These are phyloP conservation scores for Pugionium dolabratum DNA, from an alignment of 345 rosid genomes.

Conservation along the genomic window DNA sequence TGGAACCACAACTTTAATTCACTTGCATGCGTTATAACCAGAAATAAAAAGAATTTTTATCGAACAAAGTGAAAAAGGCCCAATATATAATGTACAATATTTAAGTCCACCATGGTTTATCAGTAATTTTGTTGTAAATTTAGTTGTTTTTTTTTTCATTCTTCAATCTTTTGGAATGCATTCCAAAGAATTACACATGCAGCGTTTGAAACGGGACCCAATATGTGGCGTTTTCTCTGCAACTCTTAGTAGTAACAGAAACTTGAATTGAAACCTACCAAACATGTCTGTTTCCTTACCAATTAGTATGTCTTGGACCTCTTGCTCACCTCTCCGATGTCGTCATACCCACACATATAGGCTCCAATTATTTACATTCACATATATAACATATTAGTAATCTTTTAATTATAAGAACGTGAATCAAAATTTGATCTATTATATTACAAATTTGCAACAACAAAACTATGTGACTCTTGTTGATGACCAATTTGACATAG, in stretches of 20 bases:
- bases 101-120: too few relatives aligned
- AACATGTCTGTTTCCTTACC: conserved; percentile 21
- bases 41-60: too few relatives aligned
- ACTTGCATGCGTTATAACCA: too few relatives aligned
- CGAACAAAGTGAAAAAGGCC: too few relatives aligned
- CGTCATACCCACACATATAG: conserved; percentile 28
- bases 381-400: background rate
- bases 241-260: conserved; percentile 23
- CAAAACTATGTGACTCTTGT: too few relatives aligned
- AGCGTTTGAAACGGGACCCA: conserved; percentile 21
- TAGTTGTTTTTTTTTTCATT: too few relatives aligned
- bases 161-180: background rate
- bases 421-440: background rate
- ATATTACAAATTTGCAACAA: too few relatives aligned
- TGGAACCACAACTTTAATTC: too few relatives aligned
- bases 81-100: too few relatives aligned
- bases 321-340: conserved; percentile 26
- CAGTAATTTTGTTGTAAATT: too few relatives aligned
- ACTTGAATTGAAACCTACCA: conserved; percentile 37
- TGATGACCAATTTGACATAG: too few relatives aligned
- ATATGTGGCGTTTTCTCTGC: conserved; percentile 29
- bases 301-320: background rate
- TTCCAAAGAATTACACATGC: conserved; percentile 2
- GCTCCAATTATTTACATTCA: conserved; percentile 35
- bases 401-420: background rate